These are phyloP conservation scores for Pleurotus tuber-regium DNA, from an alignment of 768 basidiomycete genomes.

Conservation along the genomic window DNA sequence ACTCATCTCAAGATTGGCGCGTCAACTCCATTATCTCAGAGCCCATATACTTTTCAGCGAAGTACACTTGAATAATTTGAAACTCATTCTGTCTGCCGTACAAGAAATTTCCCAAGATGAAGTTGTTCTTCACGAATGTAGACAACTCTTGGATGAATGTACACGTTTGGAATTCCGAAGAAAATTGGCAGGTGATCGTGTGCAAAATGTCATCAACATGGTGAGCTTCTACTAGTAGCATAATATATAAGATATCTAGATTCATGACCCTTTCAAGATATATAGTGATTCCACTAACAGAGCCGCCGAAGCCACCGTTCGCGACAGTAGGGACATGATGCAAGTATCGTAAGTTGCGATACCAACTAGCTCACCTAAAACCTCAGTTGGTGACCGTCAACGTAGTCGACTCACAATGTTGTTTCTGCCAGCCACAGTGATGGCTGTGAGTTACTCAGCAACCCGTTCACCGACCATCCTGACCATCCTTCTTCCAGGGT, in stretches of 20 bases:
- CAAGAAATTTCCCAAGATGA: not conserved
- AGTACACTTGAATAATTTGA: not conserved
- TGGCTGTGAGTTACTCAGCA: slow-evolving; percentile 29
- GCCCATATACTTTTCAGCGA: slow-evolving; percentile 2
- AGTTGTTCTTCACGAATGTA: slow-evolving; percentile 31
- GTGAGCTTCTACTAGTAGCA: slow-evolving; percentile 21
- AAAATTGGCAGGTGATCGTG: slow-evolving; percentile 37
- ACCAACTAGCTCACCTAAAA: slow-evolving; percentile 20
- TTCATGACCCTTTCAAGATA: not conserved
- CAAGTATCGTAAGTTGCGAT: slow-evolving; percentile 38
- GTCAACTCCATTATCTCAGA: not conserved
- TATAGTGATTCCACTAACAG: not conserved
- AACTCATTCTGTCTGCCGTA: not conserved
- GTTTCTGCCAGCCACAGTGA: slow-evolving; percentile 57
- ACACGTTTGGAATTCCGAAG: slow-evolving; percentile 41
- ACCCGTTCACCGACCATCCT: not conserved
- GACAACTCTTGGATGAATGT: slow-evolving; percentile 48
- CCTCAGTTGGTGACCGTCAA: not conserved
- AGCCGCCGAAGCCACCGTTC: not conserved
- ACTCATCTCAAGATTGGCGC: not conserved
- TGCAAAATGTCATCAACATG: slow-evolving; percentile 50
- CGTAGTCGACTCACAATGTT: slow-evolving; percentile 45
- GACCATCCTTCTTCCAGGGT: not conserved
- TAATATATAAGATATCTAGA: not conserved
- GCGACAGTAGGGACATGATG: slow-evolving; percentile 42